Conservation (phyloP, 306 rosid genomes). For the Pterocarpus santalinus region DNA sequence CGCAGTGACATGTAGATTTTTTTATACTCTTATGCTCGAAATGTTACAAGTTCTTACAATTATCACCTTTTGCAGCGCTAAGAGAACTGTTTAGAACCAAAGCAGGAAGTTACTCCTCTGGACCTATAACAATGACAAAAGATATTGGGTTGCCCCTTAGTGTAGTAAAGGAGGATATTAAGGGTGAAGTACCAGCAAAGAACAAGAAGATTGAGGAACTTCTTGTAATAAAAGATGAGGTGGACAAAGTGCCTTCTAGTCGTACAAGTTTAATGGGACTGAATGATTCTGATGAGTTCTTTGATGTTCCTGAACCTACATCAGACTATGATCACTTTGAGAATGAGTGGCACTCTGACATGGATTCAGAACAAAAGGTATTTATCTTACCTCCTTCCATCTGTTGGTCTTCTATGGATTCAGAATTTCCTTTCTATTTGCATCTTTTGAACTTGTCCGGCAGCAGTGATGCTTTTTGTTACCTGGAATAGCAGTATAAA, state of each 20-base stretch:
- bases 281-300: conserved; percentile 87
- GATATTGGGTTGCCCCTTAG: conserved; percentile 52
- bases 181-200: conserved; percentile 52
- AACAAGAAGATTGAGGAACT: conserved; percentile 49
- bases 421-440: conserved; percentile 4
- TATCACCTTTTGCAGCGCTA: conserved; percentile 58
- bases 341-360: conserved; percentile 64
- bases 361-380: conserved; percentile 62
- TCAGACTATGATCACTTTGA: conserved; percentile 65
- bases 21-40: background rate
- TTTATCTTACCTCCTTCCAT: conserved; percentile 24
- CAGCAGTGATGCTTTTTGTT: background rate
- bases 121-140: conserved; percentile 47
- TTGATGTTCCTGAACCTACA: conserved; percentile 83
- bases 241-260: conserved; percentile 48
- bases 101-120: conserved; percentile 50
- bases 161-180: conserved; percentile 53
- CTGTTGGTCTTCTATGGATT: background rate
- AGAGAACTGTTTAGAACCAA: conserved; percentile 74
- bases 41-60: background rate
- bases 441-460: background rate
- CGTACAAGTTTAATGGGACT: conserved; percentile 71
- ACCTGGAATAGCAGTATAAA: conserved; percentile 8
- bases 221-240: conserved; percentile 52
- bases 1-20: background rate